Conservation (phyloP, 2,329 filamentous ascomycete genomes). For the Verticillium nubilum region DNA sequence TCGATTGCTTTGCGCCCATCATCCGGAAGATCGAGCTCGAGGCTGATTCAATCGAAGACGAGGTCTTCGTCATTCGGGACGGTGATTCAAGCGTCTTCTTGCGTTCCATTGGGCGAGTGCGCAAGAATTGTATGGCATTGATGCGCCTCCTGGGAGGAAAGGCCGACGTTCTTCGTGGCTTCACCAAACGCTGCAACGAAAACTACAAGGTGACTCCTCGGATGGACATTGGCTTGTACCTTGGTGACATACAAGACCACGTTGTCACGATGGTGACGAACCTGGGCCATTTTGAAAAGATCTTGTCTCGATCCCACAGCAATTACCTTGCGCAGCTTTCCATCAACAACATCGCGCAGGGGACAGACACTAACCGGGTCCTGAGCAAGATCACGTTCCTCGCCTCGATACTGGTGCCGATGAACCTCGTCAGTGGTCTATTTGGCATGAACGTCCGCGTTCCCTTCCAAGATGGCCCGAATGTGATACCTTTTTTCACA, state of each 20-base stretch:
- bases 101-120: slow-evolving; percentile 79
- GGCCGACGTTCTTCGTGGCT: slow-evolving; percentile 95
- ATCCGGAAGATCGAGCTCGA: slow-evolving; percentile 83
- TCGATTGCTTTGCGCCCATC: slow-evolving; percentile 88
- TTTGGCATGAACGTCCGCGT: slow-evolving; percentile 86
- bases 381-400: slow-evolving; percentile 93
- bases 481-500: slow-evolving; percentile 50
- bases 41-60: slow-evolving; percentile 90
- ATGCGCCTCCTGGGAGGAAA: slow-evolving; percentile 93
- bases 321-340: slow-evolving; percentile 95
- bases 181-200: slow-evolving; percentile 98
- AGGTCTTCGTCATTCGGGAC: slow-evolving; percentile 85
- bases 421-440: slow-evolving; percentile 84
- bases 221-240: slow-evolving; percentile 93
- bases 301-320: slow-evolving; percentile 86
- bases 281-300: slow-evolving; percentile 93
- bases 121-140: slow-evolving; percentile 91
- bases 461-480: slow-evolving; percentile 51
- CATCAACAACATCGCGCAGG: slow-evolving; percentile 84
- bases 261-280: slow-evolving; percentile 99
- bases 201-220: slow-evolving; percentile 92
- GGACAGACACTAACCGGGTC: slow-evolving; percentile 81
- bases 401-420: slow-evolving; percentile 90
- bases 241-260: slow-evolving; percentile 98
- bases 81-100: slow-evolving; percentile 87